Evolutionary conservation across 2,329 filamentous ascomycete species (phyloP), one percentile per base, ranked within the genome.

Genomic region (Fusarium continuum): DNA sequence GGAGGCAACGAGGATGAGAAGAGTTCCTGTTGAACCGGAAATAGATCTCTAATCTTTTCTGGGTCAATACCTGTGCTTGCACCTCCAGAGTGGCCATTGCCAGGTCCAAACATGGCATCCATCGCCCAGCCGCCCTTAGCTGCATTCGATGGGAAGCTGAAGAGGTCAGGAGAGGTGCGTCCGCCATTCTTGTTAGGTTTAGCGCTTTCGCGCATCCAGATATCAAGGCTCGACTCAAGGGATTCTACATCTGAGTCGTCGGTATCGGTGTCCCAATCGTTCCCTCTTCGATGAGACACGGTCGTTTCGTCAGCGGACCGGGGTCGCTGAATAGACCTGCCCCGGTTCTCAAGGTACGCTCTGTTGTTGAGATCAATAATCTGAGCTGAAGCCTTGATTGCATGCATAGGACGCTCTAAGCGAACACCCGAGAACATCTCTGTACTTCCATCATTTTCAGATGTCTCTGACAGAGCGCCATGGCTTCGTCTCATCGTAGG

Each of bases 121-220:
- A 78, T 75, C 16, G 79, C 77, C 84, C 84, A 86, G 9, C 77
- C 76, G 14, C 71, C 70, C 28, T 66, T 72, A n/a, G 65, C 54
- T 1, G 75, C 69, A 7, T 70, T 74, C 1, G 72, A 73, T 0
- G 84, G 83, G 54, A 87, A 85, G 16, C 79, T 76, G 55, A 86
- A 86, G 2, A 86, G 74, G 53, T 86, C 84, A 0, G 84, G 84
- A 5, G 83, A 85, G 1, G 65, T 64, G 22, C 74, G 70, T 8
- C 70, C 69, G 1, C 65, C 70, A 1, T 72, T 70, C 2, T 49
- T 54, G 5, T 59, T 58, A 1, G 81, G 78, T 40, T 82, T 82
- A 26, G 79, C 72, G 48, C 82, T 83, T 69, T 85, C 83, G 7
- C 79, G 80, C 74, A 87, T 79, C 85, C 85, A 88, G 20, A 85